Conservation (phyloP, 495 filamentous ascomycete species). For the Xylaria bambusicola region DNA sequence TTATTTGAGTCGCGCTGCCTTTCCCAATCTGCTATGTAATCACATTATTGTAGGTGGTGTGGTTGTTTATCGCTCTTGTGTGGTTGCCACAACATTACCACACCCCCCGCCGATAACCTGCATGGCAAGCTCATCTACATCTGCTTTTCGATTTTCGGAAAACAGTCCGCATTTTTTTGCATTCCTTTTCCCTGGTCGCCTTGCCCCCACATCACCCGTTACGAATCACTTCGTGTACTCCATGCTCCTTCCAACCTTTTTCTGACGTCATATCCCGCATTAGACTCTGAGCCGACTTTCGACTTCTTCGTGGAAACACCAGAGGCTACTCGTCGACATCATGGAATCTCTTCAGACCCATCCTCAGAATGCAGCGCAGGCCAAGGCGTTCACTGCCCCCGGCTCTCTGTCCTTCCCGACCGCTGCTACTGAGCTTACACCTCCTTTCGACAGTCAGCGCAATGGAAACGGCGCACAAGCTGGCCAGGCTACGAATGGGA, state of each 20-base stretch:
- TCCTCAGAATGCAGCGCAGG: slow-evolving; percentile 83
- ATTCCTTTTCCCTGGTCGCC: too few relatives aligned
- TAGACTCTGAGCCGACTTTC: not conserved
- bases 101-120: too few relatives aligned
- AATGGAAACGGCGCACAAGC: slow-evolving; percentile 54
- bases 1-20: slow-evolving; percentile 4
- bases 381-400: slow-evolving; percentile 86
- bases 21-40: not conserved
- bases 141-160: too few relatives aligned
- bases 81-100: not conserved
- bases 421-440: slow-evolving; percentile 77
- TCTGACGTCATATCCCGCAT: slow-evolving; percentile 4
- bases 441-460: slow-evolving; percentile 56
- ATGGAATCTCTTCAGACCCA: slow-evolving; percentile 93
- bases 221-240: not conserved
- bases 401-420: slow-evolving; percentile 89
- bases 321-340: slow-evolving; percentile 27
- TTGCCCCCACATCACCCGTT: too few relatives aligned
- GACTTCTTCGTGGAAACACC: slow-evolving; percentile 13
- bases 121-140: too few relatives aligned
- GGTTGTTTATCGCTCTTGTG: not conserved
- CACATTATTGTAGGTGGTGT: slow-evolving; percentile 1
- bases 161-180: not conserved
- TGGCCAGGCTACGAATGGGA: slow-evolving; percentile 60
- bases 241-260: not conserved